These are phyloP conservation scores for Vanderwaltozyma polyspora DNA, from an alignment of 805 yeast species.

Conservation along the genomic window DNA sequence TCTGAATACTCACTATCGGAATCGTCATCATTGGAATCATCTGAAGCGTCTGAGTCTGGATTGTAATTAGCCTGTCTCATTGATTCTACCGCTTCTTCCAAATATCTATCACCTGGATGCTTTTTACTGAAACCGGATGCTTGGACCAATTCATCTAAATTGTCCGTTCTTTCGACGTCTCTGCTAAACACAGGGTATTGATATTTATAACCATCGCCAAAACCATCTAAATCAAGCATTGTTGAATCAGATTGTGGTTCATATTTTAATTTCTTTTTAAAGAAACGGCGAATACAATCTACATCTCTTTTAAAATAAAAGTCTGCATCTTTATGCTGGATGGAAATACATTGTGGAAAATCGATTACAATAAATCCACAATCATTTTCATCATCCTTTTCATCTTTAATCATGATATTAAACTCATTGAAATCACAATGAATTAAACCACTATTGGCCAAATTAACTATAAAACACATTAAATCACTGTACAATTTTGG, in stretches of 20 bases:
- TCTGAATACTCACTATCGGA: constrained; percentile 20
- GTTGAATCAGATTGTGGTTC: constrained; percentile 55
- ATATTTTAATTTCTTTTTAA: constrained; percentile 66
- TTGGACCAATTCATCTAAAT: constrained; percentile 73
- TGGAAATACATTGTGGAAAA: constrained; percentile 96
- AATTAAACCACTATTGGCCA: constrained; percentile 81
- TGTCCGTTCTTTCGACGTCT: constrained; percentile 58
- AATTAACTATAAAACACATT: constrained; percentile 74
- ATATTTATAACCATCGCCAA: constrained; percentile 65
- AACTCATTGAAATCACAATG: constrained; percentile 98
- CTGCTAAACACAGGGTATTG: constrained; percentile 70
- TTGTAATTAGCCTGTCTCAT: constrained; percentile 42
- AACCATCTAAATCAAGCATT: constrained; percentile 71
- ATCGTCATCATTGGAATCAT: constrained; percentile 33
- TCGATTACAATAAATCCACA: constrained; percentile 83
- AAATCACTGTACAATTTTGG: constrained; percentile 68
- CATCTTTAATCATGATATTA: constrained; percentile 71
- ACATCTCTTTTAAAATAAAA: constrained; percentile 87
- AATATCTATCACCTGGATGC: constrained; percentile 43
- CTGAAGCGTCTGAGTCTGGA: constrained; percentile 23
- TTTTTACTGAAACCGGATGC: constrained; percentile 77
- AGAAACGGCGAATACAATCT: constrained; percentile 76
- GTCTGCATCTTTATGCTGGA: constrained; percentile 82
- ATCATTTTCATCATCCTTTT: constrained; percentile 38
- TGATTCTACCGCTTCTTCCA: constrained; percentile 62